Conservation (phyloP, 1,139 yeast genomes). For the Pichia sp. region DNA sequence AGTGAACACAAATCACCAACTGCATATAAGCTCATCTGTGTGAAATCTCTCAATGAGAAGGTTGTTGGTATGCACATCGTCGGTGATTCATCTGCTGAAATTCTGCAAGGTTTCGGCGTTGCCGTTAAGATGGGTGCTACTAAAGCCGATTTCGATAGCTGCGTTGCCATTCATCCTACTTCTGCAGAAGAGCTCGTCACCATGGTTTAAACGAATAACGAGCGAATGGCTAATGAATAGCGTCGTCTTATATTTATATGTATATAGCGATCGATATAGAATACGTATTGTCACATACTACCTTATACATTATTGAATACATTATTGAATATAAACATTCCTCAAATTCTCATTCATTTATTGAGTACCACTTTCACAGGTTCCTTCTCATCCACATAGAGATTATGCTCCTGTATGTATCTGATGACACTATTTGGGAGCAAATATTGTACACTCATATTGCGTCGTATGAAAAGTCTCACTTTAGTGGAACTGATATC, state of each 20-base stretch:
- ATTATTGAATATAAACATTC: neutral
- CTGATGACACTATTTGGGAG: slow-evolving; percentile 92
- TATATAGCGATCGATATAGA: too few species aligned
- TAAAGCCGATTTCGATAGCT: slow-evolving; percentile 85
- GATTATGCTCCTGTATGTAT: slow-evolving; percentile 85
- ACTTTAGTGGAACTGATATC: slow-evolving; percentile 96
- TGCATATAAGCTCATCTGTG: slow-evolving; percentile 71
- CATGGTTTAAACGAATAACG: slow-evolving; percentile 34
- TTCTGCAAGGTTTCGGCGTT: slow-evolving; percentile 96
- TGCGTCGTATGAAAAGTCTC: slow-evolving; percentile 81
- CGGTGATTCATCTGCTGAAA: slow-evolving; percentile 87
- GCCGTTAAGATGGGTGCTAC: slow-evolving; percentile 99
- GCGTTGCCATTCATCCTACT: slow-evolving; percentile 98
- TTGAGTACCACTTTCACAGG: slow-evolving; percentile 89
- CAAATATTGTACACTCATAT: slow-evolving; percentile 94
- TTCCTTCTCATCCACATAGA: slow-evolving; percentile 79
- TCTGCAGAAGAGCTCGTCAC: slow-evolving; percentile 97
- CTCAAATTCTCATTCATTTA: slow-evolving; percentile 23
- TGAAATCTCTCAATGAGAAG: slow-evolving; percentile 72
- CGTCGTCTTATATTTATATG: too few species aligned
- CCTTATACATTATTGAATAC: too few species aligned
- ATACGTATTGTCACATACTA: too few species aligned
- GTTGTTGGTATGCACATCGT: slow-evolving; percentile 92
- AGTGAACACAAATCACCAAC: slow-evolving; percentile 81
- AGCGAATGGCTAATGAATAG: too few species aligned